Base-by-base conservation (phyloP, 176 grass and related monocot genomes). In the Lolium multiflorum region DNA sequence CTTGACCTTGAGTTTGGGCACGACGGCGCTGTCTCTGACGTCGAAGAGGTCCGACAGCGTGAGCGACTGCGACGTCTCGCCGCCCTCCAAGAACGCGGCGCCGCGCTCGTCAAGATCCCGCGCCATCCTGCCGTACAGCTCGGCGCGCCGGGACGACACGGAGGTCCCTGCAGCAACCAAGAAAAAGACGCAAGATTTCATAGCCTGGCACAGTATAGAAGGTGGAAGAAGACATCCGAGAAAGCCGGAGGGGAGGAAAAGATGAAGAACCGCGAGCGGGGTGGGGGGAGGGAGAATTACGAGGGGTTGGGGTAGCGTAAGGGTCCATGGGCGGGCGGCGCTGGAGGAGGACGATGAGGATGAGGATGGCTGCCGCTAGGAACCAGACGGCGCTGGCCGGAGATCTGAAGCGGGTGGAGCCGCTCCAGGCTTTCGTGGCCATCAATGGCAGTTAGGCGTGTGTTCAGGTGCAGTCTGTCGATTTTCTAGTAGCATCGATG, bases 1-100 rank as follows among this genome's bases (percentile, higher is more conserved):
- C 28, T 50, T 21, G 52, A 91, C 97, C 94, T 94, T 99, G 70
- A 91, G 94, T 66, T 60, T 91, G 50, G 94, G 94, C 60, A 90
- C 87, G 81, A 99, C 87, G 79, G 74, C 52, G 54, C 92, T 92
- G 78, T 96, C 85, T 15, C 72, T 82, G 15, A 69, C 51, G 72
- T 91, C 87, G 80, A 99, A 99, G 78, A 99, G 89, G 69, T 99
- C 97, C 63, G 89, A 90, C 12, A 99, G 90, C 21, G 94, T 69
- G 71, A 99, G 89, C 13, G 94, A 90, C 68, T 99, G 97, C 78
- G 92, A 99, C 49, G 97, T 99, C 87, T 91, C 90, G 26, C 97
- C 97, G 82, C 89, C 94, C 6, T 91, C 73, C 48, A 96, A 81
- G 89, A 99, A 99, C 31, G 79, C 66, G 31, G 92, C 84, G 37